phyloP scores from a whole-genome alignment of 352 stramenopile genomes.

The Phytopythium helicoides region DNA sequence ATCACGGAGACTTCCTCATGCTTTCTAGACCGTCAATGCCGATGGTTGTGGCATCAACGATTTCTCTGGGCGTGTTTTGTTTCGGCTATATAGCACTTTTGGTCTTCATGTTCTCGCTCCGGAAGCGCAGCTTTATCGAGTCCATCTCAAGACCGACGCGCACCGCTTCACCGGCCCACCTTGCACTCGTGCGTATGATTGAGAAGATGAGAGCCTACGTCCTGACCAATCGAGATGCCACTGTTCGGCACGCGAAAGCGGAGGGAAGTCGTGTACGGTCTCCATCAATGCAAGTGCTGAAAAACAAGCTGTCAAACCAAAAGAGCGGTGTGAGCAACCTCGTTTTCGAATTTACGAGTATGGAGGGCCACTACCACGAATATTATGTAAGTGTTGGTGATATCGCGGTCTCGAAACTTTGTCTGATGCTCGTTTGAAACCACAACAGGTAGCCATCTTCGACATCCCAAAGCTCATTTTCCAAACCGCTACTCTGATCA shows the following conservation, averaged over 20 bases:
- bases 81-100: slow-evolving; percentile 31
- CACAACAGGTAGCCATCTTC: slow-evolving; percentile 16
- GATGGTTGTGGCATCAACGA: slow-evolving; percentile 26
- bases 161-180: slow-evolving; percentile 14
- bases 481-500: slow-evolving; percentile 32
- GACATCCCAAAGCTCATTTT: slow-evolving; percentile 47
- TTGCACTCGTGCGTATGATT: slow-evolving; percentile 1
- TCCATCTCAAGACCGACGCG: slow-evolving; percentile 15
- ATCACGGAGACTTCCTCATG: slow-evolving; percentile 50
- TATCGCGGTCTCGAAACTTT: not conserved
- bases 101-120: slow-evolving; percentile 34
- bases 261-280: too few relatives aligned
- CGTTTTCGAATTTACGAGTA: slow-evolving; percentile 26
- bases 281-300: too few relatives aligned
- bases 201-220: not conserved
- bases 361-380: slow-evolving; percentile 33
- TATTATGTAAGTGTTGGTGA: slow-evolving; percentile 28
- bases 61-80: slow-evolving; percentile 28
- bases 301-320: not conserved
- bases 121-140: slow-evolving; percentile 14
- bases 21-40: slow-evolving; percentile 24
- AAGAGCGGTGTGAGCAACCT: slow-evolving; percentile 12
- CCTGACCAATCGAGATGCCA: not conserved
- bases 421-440: not conserved
- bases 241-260: not conserved